These are phyloP conservation scores for Cytospora mali DNA, from an alignment of 2,329 filamentous ascomycete genomes.

Conservation along the genomic window DNA sequence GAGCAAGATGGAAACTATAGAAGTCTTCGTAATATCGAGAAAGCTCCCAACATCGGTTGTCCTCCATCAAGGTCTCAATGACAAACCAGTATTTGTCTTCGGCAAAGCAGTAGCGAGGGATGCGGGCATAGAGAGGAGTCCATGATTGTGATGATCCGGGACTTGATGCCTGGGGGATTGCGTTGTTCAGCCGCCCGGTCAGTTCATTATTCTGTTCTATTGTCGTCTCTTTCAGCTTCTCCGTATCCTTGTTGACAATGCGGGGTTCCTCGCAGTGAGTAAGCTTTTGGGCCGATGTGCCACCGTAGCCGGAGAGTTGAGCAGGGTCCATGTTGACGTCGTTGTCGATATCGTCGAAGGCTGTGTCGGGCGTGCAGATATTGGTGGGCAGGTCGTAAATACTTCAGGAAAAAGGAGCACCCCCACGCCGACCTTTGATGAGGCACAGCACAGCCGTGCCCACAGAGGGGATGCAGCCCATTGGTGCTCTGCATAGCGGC, in stretches of 20 bases:
- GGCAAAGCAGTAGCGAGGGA: slow-evolving; percentile 91
- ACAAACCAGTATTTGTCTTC: slow-evolving; percentile 99
- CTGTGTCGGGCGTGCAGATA: neutral
- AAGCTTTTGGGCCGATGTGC: neutral
- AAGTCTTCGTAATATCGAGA: slow-evolving; percentile 98
- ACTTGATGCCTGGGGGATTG: no score
- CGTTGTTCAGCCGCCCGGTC: no score
- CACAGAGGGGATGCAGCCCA: neutral
- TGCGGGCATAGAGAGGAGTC: slow-evolving; percentile 79
- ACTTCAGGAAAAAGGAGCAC: neutral
- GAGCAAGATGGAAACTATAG: slow-evolving; percentile 96
- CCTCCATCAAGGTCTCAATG: slow-evolving; percentile 87
- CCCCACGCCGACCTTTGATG: neutral
- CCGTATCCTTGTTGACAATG: no score
- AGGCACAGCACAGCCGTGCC: neutral
- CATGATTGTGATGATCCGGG: slow-evolving; percentile 58
- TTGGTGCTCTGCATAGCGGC: neutral
- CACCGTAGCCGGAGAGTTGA: neutral
- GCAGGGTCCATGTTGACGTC: neutral
- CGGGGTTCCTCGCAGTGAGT: neutral
- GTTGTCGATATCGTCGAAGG: neutral
- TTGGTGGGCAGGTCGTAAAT: neutral
- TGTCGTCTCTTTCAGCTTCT: no score
- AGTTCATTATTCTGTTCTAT: no score
- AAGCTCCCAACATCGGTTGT: slow-evolving; percentile 89